phyloP scores from a whole-genome alignment of 495 filamentous ascomycete genomes.

The Penicillium canescens region DNA sequence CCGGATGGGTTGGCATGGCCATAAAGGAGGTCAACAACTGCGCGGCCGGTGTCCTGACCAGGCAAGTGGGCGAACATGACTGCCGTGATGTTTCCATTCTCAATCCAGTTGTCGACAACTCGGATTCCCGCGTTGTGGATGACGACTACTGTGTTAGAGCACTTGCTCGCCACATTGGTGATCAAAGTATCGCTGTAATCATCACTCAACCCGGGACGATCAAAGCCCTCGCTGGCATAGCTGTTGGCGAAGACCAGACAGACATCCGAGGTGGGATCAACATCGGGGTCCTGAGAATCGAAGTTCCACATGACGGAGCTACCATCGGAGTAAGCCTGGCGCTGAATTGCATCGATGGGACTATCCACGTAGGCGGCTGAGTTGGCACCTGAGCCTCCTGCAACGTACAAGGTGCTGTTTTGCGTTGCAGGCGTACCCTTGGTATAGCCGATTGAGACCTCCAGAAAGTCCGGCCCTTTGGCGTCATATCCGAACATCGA shows the following conservation, averaged over 20 bases:
- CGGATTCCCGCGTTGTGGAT: conserved; percentile 45
- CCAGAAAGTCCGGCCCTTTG: conserved; percentile 65
- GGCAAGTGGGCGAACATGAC: conserved; percentile 72
- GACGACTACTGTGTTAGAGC: conserved; percentile 49
- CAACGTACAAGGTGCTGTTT: conserved; percentile 60
- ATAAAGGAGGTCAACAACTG: conserved; percentile 68
- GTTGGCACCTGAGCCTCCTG: conserved; percentile 63
- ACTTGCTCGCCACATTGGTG: conserved; percentile 49
- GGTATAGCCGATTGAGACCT: conserved; percentile 31
- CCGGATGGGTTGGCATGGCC: conserved; percentile 70
- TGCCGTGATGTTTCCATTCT: conserved; percentile 60
- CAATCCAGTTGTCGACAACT: conserved; percentile 43
- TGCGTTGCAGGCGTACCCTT: conserved; percentile 8
- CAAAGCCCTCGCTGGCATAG: conserved; percentile 57
- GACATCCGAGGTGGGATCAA: conserved; percentile 46
- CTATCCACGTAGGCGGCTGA: conserved; percentile 57
- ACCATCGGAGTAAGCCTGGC: conserved; percentile 47
- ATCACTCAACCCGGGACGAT: conserved; percentile 55
- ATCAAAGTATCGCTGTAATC: conserved; percentile 47
- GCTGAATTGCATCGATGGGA: conserved; percentile 56
- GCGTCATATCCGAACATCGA: conserved; percentile 72
- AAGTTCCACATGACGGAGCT: conserved; percentile 41
- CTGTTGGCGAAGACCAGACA: conserved; percentile 66
- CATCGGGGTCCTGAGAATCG: conserved; percentile 40
- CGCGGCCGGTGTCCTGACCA: conserved; percentile 72